Conservation (phyloP, 2,329 filamentous ascomycete genomes). For the Diaporthe sp. region DNA sequence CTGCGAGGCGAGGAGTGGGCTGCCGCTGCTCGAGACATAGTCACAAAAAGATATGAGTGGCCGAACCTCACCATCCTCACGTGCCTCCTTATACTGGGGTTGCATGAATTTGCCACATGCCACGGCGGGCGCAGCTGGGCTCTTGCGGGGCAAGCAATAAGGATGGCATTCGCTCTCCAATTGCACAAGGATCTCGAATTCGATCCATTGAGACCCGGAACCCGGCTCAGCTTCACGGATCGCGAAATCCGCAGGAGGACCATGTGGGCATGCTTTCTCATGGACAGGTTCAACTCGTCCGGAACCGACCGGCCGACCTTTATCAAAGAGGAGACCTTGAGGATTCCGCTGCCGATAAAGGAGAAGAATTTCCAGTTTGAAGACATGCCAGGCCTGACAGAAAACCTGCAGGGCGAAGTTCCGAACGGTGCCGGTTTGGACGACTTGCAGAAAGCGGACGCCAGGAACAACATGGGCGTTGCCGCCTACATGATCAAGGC, state of each 20-base stretch:
- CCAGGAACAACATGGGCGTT: slow-evolving; percentile 91
- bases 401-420: slow-evolving; percentile 81
- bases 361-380: slow-evolving; percentile 87
- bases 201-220: slow-evolving; percentile 77
- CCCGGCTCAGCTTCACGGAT: slow-evolving; percentile 88
- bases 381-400: slow-evolving; percentile 89
- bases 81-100: slow-evolving; percentile 86
- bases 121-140: slow-evolving; percentile 97
- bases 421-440: slow-evolving; percentile 73
- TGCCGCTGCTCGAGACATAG: slow-evolving; percentile 86
- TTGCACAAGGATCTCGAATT: slow-evolving; percentile 92
- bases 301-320: slow-evolving; percentile 94
- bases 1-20: slow-evolving; percentile 94
- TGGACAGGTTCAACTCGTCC: slow-evolving; percentile 98
- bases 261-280: slow-evolving; percentile 98
- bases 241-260: slow-evolving; percentile 92
- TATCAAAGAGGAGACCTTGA: slow-evolving; percentile 88
- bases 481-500: slow-evolving; percentile 90
- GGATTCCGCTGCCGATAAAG: slow-evolving; percentile 91
- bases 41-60: slow-evolving; percentile 89
- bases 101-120: slow-evolving; percentile 97
- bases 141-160: slow-evolving; percentile 91
- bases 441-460: slow-evolving; percentile 74
- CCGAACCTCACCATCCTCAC: slow-evolving; percentile 97
- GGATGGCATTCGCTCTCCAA: slow-evolving; percentile 97